These are phyloP conservation scores for Fistulifera pelliculosa DNA, from an alignment of 108 stramenopile genomes.

Conservation along the genomic window DNA sequence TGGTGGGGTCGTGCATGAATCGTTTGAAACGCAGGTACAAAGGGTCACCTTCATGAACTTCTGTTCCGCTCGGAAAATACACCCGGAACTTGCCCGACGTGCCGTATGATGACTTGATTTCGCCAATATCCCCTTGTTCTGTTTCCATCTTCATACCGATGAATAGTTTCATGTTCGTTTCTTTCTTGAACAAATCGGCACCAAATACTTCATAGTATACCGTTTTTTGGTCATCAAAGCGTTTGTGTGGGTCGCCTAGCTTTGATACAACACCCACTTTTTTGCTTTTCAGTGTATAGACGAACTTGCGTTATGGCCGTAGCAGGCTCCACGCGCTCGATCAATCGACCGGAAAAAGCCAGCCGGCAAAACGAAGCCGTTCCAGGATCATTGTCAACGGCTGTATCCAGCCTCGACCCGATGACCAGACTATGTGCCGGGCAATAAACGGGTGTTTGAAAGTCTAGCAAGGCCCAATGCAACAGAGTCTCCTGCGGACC, in stretches of 20 bases:
- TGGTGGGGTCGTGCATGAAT: slow-evolving; percentile 68
- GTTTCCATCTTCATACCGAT: slow-evolving; percentile 76
- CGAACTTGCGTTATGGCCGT: slow-evolving; percentile 35
- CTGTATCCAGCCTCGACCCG: slow-evolving; percentile 85
- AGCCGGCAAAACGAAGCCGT: slow-evolving; percentile 69
- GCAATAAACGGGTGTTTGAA: slow-evolving; percentile 85
- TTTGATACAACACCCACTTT: slow-evolving; percentile 41
- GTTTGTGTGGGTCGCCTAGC: slow-evolving; percentile 72
- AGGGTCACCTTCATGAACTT: slow-evolving; percentile 53
- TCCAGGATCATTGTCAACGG: slow-evolving; percentile 41
- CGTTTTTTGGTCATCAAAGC: slow-evolving; percentile 53
- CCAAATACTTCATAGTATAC: slow-evolving; percentile 86
- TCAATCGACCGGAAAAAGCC: slow-evolving; percentile 86
- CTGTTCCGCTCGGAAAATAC: slow-evolving; percentile 72
- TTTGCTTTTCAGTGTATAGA: slow-evolving; percentile 75
- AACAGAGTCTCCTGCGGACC: slow-evolving; percentile 22
- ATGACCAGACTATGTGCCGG: slow-evolving; percentile 82
- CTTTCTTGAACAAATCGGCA: slow-evolving; percentile 81
- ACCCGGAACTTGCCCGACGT: slow-evolving; percentile 90
- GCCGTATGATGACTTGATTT: slow-evolving; percentile 77
- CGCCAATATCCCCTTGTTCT: slow-evolving; percentile 69
- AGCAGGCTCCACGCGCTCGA: slow-evolving; percentile 41
- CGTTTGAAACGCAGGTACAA: slow-evolving; percentile 72
- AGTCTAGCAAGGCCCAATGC: slow-evolving; percentile 90
- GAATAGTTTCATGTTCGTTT: slow-evolving; percentile 83